These are phyloP conservation scores for Periconia digitata DNA, from an alignment of 2,329 filamentous ascomycete genomes.

Conservation along the genomic window DNA sequence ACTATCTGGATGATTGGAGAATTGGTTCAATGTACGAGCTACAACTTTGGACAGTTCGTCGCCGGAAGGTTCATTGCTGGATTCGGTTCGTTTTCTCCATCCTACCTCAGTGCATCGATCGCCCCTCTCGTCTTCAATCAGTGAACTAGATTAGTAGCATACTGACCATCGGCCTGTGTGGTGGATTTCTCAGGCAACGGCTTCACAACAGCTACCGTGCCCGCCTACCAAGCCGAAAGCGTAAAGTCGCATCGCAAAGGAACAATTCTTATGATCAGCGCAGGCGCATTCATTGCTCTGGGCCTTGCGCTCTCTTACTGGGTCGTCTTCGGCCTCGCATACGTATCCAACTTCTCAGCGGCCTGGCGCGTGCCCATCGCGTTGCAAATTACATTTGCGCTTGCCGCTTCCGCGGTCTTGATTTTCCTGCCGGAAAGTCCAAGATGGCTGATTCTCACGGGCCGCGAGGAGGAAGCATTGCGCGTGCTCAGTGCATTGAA, in stretches of 20 bases:
- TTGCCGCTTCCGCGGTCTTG: slow-evolving; percentile 56
- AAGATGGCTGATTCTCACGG: slow-evolving; percentile 60
- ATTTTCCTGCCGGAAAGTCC: slow-evolving; percentile 59
- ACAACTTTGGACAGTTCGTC: slow-evolving; percentile 52
- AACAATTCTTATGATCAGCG: slow-evolving; percentile 51
- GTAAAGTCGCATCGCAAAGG: slow-evolving; percentile 49
- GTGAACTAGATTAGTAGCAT: slow-evolving; percentile 5
- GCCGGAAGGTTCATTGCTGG: slow-evolving; percentile 53
- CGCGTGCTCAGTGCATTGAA: slow-evolving; percentile 35
- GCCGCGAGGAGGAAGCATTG: slow-evolving; percentile 50
- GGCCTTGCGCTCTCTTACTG: slow-evolving; percentile 56
- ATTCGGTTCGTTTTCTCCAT: slow-evolving; percentile 40
- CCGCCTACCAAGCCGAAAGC: slow-evolving; percentile 55
- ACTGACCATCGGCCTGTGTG: neutral
- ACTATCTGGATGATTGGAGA: slow-evolving; percentile 54
- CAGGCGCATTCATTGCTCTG: slow-evolving; percentile 53
- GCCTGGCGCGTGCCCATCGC: slow-evolving; percentile 59
- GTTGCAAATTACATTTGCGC: slow-evolving; percentile 60
- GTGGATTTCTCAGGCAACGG: slow-evolving; percentile 50
- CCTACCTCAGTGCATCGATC: slow-evolving; percentile 23
- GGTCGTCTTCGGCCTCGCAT: slow-evolving; percentile 56
- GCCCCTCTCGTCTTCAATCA: slow-evolving; percentile 44
- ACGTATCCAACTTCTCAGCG: slow-evolving; percentile 35
- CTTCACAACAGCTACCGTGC: slow-evolving; percentile 55
- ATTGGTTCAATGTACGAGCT: slow-evolving; percentile 52